Percentiles rank a stretch among this genome's conserved stretches.
These are phyloP conservation scores for Monosporozyma yasuniensis DNA, from an alignment of 805 yeast genomes.

Conservation along the genomic window DNA sequence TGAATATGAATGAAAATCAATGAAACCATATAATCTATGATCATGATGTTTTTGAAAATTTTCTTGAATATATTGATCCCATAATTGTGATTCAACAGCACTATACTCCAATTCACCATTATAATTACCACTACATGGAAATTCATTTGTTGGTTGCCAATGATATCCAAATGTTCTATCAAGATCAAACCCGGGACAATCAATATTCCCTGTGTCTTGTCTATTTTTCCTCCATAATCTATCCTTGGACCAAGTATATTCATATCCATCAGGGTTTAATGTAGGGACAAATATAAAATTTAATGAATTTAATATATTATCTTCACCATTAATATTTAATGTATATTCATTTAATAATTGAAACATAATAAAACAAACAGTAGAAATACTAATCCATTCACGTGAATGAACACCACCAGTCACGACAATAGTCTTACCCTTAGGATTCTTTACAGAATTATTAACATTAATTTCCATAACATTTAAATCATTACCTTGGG, in stretches of 20 bases:
- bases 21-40: slow-evolving; percentile 62
- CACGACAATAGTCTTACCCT: slow-evolving; percentile 58
- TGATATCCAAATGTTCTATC: slow-evolving; percentile 77
- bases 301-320: slow-evolving; percentile 40
- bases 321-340: slow-evolving; percentile 1
- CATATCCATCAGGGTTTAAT: slow-evolving; percentile 87
- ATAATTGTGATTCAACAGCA: slow-evolving; percentile 46
- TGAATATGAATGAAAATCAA: slow-evolving; percentile 79
- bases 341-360: slow-evolving; percentile 30
- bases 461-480: slow-evolving; percentile 56
- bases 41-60: slow-evolving; percentile 28
- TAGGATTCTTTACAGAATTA: slow-evolving; percentile 31
- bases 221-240: slow-evolving; percentile 86
- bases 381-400: slow-evolving; percentile 76
- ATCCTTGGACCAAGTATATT: slow-evolving; percentile 69
- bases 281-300: slow-evolving; percentile 77
- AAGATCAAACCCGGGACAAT: slow-evolving; percentile 76
- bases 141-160: slow-evolving; percentile 50
- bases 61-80: slow-evolving; percentile 39
- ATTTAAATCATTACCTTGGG: slow-evolving; percentile 61
- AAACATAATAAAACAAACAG: slow-evolving; percentile 51
- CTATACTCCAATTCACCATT: slow-evolving; percentile 68
- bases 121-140: slow-evolving; percentile 78
- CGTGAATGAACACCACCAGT: slow-evolving; percentile 86
- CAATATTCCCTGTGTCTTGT: slow-evolving; percentile 57